Evolutionary conservation across 148 eudicot species (phyloP), one percentile per base, ranked within the genome.

Genomic region (Rhododendron ferrugineum): DNA sequence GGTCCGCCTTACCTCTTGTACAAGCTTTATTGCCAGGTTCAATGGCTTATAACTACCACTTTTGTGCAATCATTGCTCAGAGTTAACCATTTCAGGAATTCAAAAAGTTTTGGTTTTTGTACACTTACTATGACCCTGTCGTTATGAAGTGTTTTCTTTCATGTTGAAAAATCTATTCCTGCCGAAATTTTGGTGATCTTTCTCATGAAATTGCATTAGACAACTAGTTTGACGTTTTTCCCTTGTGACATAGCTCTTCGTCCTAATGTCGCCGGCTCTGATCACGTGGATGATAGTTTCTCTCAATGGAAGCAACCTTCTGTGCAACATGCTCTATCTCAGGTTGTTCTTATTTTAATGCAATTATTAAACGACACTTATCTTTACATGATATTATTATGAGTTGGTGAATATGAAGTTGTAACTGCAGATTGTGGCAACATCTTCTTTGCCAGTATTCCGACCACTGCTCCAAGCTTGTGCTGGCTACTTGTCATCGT

Each of bases 21-120:
- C 98, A 94, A 90, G 96, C 98, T 72, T 90, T 94, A 79, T 88
- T 93, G 85, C 96, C 98, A 94, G 98, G 98, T 70, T 91, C 56
- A 80, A 78, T 85, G 84, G 32, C 84, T 52, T 88, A 72, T 44
- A 16, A n/a, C 76, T 36, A 6, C 10, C 32, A 30, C 30, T 26
- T 46, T 47, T 47, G 30, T 49, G 46, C 34, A 32, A 83, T 70
- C 46, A 16, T 46, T 32, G 30, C 37, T 83, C 18, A 20, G 26
- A 32, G 11, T 11, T 83, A 72, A 72, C 36, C 54, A 22, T 72
- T 11, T 66, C 0, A 83, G 60, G 34, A 83, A 66, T 22, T 68
- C 37, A 30, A 70, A 70, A 70, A 13, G 75, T 40, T 14, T 32
- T 26, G 15, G 74, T 68, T 70, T 68, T 70, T 30, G 7, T 8